phyloP scores from a whole-genome alignment of 2,329 filamentous ascomycete species.

The Cercospora brassicicola region DNA sequence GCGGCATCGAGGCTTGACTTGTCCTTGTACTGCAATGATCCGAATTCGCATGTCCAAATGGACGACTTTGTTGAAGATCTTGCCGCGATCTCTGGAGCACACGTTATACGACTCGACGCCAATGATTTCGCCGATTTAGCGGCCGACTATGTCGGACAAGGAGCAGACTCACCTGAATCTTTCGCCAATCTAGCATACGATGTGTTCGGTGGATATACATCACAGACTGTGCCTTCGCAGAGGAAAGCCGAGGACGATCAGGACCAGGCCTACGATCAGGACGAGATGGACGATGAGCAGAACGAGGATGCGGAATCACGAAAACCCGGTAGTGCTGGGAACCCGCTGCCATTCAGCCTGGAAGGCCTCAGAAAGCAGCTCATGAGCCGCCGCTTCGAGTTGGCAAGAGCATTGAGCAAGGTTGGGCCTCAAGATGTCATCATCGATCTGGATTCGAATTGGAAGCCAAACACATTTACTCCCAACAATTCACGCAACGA shows the following conservation, averaged over 20 bases:
- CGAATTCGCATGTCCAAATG: slow-evolving; percentile 54
- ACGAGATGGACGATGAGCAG: slow-evolving; percentile 39
- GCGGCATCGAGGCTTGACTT: slow-evolving; percentile 35
- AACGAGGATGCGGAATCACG: slow-evolving; percentile 25
- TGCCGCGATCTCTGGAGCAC: slow-evolving; percentile 62
- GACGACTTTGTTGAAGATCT: slow-evolving; percentile 63
- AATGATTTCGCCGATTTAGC: slow-evolving; percentile 69
- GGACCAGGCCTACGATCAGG: slow-evolving; percentile 50
- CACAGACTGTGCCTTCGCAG: slow-evolving; percentile 27
- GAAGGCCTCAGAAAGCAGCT: slow-evolving; percentile 32
- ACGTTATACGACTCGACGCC: slow-evolving; percentile 68
- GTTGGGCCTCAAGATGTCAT: slow-evolving; percentile 20
- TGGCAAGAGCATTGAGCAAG: slow-evolving; percentile 28
- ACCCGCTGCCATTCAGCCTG: slow-evolving; percentile 20
- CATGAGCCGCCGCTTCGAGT: slow-evolving; percentile 21
- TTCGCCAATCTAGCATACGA: slow-evolving; percentile 54
- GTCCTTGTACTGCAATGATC: slow-evolving; percentile 54
- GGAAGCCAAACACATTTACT: slow-evolving; percentile 8
- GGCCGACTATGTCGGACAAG: slow-evolving; percentile 66
- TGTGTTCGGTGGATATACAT: slow-evolving; percentile 48
- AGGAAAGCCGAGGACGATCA: slow-evolving; percentile 27
- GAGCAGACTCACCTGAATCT: slow-evolving; percentile 51
- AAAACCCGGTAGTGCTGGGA: slow-evolving; percentile 7
- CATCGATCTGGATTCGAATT: slow-evolving; percentile 21
- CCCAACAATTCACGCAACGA: slow-evolving; percentile 14